Evolutionary conservation across 257 asterid species (phyloP), one percentile per base, ranked within the genome.

Genomic region (Haberlea rhodopensis): DNA sequence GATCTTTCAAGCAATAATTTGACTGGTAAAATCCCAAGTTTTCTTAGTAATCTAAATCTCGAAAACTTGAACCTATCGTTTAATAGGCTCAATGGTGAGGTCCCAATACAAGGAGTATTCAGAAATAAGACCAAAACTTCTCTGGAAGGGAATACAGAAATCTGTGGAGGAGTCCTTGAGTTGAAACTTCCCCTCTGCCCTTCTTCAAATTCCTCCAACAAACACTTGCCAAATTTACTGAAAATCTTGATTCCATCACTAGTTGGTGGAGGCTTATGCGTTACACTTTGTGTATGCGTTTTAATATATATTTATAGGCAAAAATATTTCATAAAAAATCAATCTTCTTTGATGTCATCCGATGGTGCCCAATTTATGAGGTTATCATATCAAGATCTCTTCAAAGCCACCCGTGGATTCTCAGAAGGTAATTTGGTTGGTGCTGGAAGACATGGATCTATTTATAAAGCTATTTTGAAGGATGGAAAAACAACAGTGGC

Each of bases 351-450:
- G 22, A 1, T 20, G 5, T 18, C 16, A 51, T 13, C 18, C 2
- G 15, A 23, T 26, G 48, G 27, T 29, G 37, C 37, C 8, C 21
- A 37, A 15, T 18, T 52, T 11, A 37, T 67, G 43, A 40, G 46
- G 20, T 4, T 62, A 43, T 66, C 77, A 0, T 71, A 60, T 25
- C 51, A 22, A 13, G 65, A 68, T 5, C 68, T 75, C 15, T 16
- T 29, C 20, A 40, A 23, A 10, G 71, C 61, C 11, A 74, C 72
- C 7, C 23, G 31, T 19, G 62, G 45, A n/a, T 69, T 69, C 53
- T 74, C 75, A 23, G 1, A 45, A 62, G 43, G 28, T 16, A 63
- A 64, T 10, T 69, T 69, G 10, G 48, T 74, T 24, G 79, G 75
- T 10, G 40, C 67, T 6, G 79, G 75, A 45, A 58, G 68, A 15